phyloP scores from a whole-genome alignment of 2,329 filamentous ascomycete genomes.

The Lasiodiplodia theobromae region DNA sequence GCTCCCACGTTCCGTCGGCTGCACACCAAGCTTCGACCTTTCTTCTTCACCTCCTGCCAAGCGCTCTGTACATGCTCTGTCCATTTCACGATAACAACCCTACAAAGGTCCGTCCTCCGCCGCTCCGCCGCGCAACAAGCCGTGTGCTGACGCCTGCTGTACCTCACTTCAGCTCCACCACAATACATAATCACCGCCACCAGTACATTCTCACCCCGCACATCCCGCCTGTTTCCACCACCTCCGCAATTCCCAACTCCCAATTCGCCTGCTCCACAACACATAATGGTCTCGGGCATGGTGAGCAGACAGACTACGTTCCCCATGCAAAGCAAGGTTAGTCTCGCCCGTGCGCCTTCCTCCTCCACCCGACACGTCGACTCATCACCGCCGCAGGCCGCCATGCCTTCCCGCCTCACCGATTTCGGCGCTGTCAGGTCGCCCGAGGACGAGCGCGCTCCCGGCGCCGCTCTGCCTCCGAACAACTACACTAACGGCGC shows the following conservation, averaged over 20 bases:
- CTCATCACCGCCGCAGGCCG: slow-evolving; percentile 24
- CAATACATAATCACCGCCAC: slow-evolving; percentile 35
- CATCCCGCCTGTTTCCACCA: slow-evolving; percentile 18
- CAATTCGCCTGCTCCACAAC: slow-evolving; percentile 5
- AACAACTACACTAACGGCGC: slow-evolving; percentile 30
- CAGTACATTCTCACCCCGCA: slow-evolving; percentile 26
- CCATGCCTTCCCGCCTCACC: slow-evolving; percentile 27
- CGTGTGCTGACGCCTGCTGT: slow-evolving; percentile 45
- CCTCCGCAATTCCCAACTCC: background rate
- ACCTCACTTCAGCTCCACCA: slow-evolving; percentile 37
- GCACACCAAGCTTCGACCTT: slow-evolving; percentile 23
- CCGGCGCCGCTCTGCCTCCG: slow-evolving; percentile 31
- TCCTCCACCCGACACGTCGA: background rate
- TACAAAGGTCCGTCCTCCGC: slow-evolving; percentile 29
- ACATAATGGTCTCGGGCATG: slow-evolving; percentile 30
- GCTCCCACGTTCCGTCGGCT: slow-evolving; percentile 33
- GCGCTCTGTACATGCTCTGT: slow-evolving; percentile 29
- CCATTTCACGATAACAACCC: slow-evolving; percentile 24
- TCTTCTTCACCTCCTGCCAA: slow-evolving; percentile 30
- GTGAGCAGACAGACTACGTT: slow-evolving; percentile 28
- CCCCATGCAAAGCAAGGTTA: slow-evolving; percentile 28
- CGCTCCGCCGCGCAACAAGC: slow-evolving; percentile 23
- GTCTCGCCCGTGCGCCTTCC: slow-evolving; percentile 17
- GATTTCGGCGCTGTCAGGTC: slow-evolving; percentile 25
- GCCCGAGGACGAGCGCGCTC: slow-evolving; percentile 25